A percentile compares a stretch with the other conserved stretches of the same genome.
Evolutionary conservation across 495 filamentous ascomycete genomes (phyloP).

Genomic region (Podospora sp.): DNA sequence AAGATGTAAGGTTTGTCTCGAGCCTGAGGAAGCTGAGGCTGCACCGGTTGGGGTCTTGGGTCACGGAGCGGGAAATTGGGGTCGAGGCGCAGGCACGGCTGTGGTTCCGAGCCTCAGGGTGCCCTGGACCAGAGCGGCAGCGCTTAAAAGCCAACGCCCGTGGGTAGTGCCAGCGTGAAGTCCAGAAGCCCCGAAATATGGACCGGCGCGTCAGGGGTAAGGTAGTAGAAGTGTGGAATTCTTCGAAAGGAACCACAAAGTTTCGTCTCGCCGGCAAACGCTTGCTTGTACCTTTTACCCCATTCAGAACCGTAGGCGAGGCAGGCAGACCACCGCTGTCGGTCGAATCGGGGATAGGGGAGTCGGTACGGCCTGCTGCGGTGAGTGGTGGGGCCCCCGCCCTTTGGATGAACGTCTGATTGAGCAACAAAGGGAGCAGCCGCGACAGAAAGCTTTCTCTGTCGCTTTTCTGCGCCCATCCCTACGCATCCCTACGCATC

Average conservation of each 20-base stretch:
- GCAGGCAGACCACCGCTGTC: background rate
- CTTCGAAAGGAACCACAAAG: background rate
- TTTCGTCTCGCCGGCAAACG: background rate
- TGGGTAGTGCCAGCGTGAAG: background rate
- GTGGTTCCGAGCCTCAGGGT: conserved; percentile 27
- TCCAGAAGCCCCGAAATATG: conserved; percentile 6
- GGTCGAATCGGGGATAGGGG: background rate
- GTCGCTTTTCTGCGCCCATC: background rate
- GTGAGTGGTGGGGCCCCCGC: background rate
- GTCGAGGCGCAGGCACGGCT: conserved; percentile 34
- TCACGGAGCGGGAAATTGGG: conserved; percentile 25
- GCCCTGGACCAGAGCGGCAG: conserved; percentile 19
- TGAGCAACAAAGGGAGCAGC: background rate
- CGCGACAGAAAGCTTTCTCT: background rate
- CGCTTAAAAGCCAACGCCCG: conserved; percentile 21
- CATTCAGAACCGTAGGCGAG: background rate
- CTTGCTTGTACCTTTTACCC: background rate
- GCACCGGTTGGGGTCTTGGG: background rate
- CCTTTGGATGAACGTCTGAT: background rate
- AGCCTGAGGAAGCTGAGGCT: conserved; percentile 22
- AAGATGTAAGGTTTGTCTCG: conserved; percentile 19
- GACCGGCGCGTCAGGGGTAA: background rate
- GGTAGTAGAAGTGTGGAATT: background rate
- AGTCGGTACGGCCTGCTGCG: background rate
- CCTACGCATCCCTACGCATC: background rate